Base-by-base conservation (phyloP, 2,329 filamentous ascomycete genomes). In the Hypoxylon sp. region DNA sequence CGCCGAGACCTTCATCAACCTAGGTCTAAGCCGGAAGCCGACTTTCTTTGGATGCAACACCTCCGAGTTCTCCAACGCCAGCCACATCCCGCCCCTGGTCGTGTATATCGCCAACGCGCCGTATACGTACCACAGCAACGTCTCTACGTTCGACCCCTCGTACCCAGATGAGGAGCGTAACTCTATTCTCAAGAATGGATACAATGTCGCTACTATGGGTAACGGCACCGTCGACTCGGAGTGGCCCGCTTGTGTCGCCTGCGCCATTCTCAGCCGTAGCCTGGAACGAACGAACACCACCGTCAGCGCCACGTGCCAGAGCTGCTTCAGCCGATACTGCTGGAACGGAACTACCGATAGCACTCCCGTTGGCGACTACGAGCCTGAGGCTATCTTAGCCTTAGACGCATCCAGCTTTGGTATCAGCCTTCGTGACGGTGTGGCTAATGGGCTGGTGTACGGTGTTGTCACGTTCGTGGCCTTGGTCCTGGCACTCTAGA, bases 41-140 rank as follows among this genome's bases (percentile, higher is more conserved):
- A 87, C 87, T 1, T 92, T 94, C 77, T 94, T 94, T 67, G 90
- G 90, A 32, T 94, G 90, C 71, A 74, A 90, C 67, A 76, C 77
- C 25, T 75, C 75, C 41, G 90, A 91, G 70, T 77, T 82, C 37
- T 57, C 67, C 44, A 26, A 23, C n/a, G 73, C 81, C 4, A 52
- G 31, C 8, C 50, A 52, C 30, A 53, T 67, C 38, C 67, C 67
- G 0, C 91, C 91, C 0, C 72, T 96, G 1, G 76, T 96, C 56
- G 89, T 96, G 58, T 99, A 99, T 75, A 71, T 97, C 34, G 90
- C 94, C 50, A 95, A 94, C 67, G 79, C 86, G 15, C 92, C 91
- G 1, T 96, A 95, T 73, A 81, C 86, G 35, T 82, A 81, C 67
- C 73, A 79, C 59, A 89, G 86, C 70, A 97, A 97, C 75, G 80